These are phyloP conservation scores for Pisolithus thermaeus DNA, from an alignment of 1,284 basidiomycete species.

Conservation along the genomic window DNA sequence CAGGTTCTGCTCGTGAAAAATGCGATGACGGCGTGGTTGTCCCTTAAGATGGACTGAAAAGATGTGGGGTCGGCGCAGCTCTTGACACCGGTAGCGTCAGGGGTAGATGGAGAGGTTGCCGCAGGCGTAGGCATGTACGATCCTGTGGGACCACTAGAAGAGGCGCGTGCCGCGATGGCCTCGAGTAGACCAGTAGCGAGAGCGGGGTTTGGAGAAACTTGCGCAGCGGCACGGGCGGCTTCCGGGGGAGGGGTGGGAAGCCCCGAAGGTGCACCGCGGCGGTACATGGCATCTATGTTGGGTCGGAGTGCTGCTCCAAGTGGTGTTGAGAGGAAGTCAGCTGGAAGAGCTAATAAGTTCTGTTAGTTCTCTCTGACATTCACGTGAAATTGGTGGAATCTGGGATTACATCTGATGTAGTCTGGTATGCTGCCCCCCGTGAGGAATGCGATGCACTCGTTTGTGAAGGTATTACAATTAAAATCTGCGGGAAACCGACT, in stretches of 20 bases:
- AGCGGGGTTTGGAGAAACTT: constrained; percentile 40
- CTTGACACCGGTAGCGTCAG: constrained; percentile 55
- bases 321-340: constrained; percentile 86
- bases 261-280: constrained; percentile 40
- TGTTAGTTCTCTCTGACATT: neutral
- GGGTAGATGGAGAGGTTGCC: constrained; percentile 22
- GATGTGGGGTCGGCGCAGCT: constrained; percentile 52
- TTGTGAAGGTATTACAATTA: constrained; percentile 90
- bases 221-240: constrained; percentile 20
- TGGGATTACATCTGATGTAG: constrained; percentile 64
- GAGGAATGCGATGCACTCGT: constrained; percentile 79
- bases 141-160: constrained; percentile 23
- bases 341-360: constrained; percentile 63
- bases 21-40: constrained; percentile 51
- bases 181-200: constrained; percentile 58
- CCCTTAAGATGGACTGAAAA: constrained; percentile 42
- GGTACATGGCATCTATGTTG: constrained; percentile 85
- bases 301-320: constrained; percentile 84
- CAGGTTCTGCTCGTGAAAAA: constrained; percentile 66
- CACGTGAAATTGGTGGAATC: neutral
- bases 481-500: constrained; percentile 46
- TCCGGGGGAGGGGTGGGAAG: constrained; percentile 35
- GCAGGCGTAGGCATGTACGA: constrained; percentile 18
- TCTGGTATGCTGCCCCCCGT: constrained; percentile 74
- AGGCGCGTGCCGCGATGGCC: constrained; percentile 54